phyloP scores from a whole-genome alignment of 306 rosid species.

The Medicago ruthenica region DNA sequence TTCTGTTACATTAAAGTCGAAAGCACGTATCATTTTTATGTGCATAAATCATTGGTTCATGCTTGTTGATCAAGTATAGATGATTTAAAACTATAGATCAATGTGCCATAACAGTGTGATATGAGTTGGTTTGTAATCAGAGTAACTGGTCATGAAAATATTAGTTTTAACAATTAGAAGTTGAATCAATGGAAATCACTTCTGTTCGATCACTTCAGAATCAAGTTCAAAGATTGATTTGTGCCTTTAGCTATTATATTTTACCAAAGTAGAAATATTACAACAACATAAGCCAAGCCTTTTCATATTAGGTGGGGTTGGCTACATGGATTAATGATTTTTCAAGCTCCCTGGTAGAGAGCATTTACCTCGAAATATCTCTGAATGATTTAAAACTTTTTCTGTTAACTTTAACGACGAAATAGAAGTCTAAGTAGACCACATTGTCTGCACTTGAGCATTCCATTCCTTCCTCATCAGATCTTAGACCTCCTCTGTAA shows the following conservation, averaged over 20 bases:
- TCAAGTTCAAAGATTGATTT: background rate
- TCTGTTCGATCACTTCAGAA: conserved; percentile 24
- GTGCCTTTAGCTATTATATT: background rate
- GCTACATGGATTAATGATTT: conserved; percentile 3
- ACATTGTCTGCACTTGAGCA: background rate
- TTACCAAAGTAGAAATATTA: conserved; percentile 16
- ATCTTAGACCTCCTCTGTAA: background rate
- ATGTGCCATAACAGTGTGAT: background rate
- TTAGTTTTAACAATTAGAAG: conserved; percentile 9
- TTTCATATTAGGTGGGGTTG: background rate
- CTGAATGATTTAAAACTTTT: background rate
- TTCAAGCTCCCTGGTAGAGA: background rate
- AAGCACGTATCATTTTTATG: background rate
- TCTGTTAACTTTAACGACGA: background rate
- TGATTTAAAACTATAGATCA: background rate
- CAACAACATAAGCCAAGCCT: background rate
- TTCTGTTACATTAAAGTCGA: conserved; percentile 2
- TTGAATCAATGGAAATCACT: background rate
- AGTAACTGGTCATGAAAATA: background rate
- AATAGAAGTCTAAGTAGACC: background rate
- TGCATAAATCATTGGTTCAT: background rate
- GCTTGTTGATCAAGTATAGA: conserved; percentile 12
- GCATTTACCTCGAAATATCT: background rate
- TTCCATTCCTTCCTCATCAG: conserved; percentile 15
- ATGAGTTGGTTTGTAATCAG: background rate